These are phyloP conservation scores for Aspergillus nomiae DNA, from an alignment of 2,329 filamentous ascomycete species.

Conservation along the genomic window DNA sequence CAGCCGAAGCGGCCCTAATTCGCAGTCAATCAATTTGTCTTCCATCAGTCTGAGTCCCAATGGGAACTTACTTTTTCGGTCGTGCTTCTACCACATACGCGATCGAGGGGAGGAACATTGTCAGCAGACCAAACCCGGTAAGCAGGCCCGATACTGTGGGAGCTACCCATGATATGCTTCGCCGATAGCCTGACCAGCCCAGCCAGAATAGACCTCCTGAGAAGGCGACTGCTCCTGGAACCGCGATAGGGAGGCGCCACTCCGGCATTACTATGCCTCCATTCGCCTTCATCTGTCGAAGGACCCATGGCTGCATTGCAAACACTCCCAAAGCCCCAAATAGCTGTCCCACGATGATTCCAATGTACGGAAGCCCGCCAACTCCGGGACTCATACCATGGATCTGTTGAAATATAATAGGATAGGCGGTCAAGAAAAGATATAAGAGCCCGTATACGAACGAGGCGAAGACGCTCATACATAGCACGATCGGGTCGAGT, in stretches of 20 bases:
- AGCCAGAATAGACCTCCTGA: conserved; percentile 69
- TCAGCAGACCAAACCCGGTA: conserved; percentile 59
- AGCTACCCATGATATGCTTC: conserved; percentile 43
- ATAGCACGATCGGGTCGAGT: conserved; percentile 40
- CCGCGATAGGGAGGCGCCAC: conserved; percentile 57
- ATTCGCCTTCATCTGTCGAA: conserved; percentile 68
- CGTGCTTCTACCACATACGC: conserved; percentile 64
- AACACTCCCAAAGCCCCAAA: conserved; percentile 66
- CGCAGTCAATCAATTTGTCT: not conserved
- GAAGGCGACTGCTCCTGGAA: conserved; percentile 54
- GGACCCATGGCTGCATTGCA: conserved; percentile 26
- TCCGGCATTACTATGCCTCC: conserved; percentile 59
- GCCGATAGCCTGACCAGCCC: conserved; percentile 66
- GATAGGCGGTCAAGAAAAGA: conserved; percentile 38
- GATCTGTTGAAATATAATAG: conserved; percentile 47
- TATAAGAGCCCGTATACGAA: conserved; percentile 31
- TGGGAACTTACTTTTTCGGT: conserved; percentile 48
- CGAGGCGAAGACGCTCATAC: conserved; percentile 36
- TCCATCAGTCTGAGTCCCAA: not conserved
- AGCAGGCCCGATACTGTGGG: conserved; percentile 49
- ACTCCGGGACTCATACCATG: conserved; percentile 70
- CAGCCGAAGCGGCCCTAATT: conserved; percentile 48
- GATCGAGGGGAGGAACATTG: conserved; percentile 58
- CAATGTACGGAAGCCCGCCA: conserved; percentile 81
- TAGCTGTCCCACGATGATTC: conserved; percentile 74